Evolutionary conservation across 345 rosid genomes (phyloP).

Genomic region (Lagerstroemia speciosa): DNA sequence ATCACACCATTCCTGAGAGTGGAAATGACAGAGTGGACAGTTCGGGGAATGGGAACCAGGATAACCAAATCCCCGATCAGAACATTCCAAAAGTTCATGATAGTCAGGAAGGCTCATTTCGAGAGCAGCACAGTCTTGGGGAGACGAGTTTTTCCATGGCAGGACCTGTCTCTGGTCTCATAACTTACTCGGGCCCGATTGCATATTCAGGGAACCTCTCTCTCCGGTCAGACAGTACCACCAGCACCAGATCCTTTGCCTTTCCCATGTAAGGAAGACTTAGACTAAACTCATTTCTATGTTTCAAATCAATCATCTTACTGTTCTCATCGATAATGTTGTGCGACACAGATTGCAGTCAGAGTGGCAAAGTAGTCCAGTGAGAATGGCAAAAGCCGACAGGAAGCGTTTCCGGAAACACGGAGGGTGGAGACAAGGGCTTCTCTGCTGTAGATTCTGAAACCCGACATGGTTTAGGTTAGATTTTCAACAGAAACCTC

Average conservation of each 20-base stretch:
- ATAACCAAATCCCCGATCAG: neutral
- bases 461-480: constrained; percentile 9
- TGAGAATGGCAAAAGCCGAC: constrained; percentile 78
- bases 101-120: constrained; percentile 17
- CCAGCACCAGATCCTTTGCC: constrained; percentile 90
- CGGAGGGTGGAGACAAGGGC: constrained; percentile 31
- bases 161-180: constrained; percentile 47
- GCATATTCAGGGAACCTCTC: constrained; percentile 74
- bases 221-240: constrained; percentile 79
- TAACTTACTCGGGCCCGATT: constrained; percentile 61
- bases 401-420: constrained; percentile 41
- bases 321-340: neutral
- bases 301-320: neutral
- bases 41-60: neutral
- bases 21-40: neutral
- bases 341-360: constrained; percentile 54
- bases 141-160: constrained; percentile 78
- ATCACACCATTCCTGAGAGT: neutral
- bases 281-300: neutral
- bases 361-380: constrained; percentile 92
- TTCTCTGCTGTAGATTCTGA: constrained; percentile 94
- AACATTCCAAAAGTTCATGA: neutral
- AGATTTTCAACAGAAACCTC: too few relatives aligned
- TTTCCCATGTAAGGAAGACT: constrained; percentile 57
- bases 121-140: constrained; percentile 24